Conservation (phyloP, 495 filamentous ascomycete species). For the Stereocaulon alpinum region DNA sequence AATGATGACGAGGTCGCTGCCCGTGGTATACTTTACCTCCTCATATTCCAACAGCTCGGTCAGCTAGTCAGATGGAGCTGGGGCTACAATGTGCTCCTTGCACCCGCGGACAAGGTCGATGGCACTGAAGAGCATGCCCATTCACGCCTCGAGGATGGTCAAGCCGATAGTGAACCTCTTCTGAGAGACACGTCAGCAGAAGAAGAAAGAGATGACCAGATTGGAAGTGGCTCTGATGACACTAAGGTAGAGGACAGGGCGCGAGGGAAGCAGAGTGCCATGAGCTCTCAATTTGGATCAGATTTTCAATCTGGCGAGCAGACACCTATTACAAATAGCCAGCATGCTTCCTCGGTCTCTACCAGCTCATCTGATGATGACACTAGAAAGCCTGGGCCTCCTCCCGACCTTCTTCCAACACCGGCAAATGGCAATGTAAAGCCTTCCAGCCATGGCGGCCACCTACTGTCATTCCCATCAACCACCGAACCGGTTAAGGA, state of each 20-base stretch:
- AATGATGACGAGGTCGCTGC: constrained; percentile 93
- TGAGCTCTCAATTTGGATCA: constrained; percentile 6
- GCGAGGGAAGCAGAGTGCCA: constrained; percentile 4
- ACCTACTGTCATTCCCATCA: constrained; percentile 13
- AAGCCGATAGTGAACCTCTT: constrained; percentile 37
- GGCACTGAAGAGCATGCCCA: constrained; percentile 42
- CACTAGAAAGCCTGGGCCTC: constrained; percentile 11
- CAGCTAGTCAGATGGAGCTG: constrained; percentile 96
- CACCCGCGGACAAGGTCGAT: constrained; percentile 61
- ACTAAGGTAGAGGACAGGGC: constrained; percentile 4
- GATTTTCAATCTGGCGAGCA: constrained; percentile 19
- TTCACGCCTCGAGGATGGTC: constrained; percentile 51
- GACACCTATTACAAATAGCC: constrained; percentile 24
- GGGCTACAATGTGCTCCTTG: constrained; percentile 88
- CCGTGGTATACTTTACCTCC: constrained; percentile 83
- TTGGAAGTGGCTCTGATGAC: constrained; percentile 27
- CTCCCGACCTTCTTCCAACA: constrained; percentile 19
- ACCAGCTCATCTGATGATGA: constrained; percentile 9
- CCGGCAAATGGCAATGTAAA: constrained; percentile 26
- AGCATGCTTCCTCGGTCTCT: constrained; percentile 21
- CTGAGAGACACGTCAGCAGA: constrained; percentile 19
- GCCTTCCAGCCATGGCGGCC: constrained; percentile 1
- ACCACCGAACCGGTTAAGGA: constrained; percentile 1
- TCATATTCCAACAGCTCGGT: constrained; percentile 96
- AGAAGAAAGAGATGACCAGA: constrained; percentile 28